A percentile compares a stretch with the other conserved stretches of the same genome.
These are phyloP conservation scores for Cladorrhinum sp. DNA, from an alignment of 2,329 filamentous ascomycete genomes.

Conservation along the genomic window DNA sequence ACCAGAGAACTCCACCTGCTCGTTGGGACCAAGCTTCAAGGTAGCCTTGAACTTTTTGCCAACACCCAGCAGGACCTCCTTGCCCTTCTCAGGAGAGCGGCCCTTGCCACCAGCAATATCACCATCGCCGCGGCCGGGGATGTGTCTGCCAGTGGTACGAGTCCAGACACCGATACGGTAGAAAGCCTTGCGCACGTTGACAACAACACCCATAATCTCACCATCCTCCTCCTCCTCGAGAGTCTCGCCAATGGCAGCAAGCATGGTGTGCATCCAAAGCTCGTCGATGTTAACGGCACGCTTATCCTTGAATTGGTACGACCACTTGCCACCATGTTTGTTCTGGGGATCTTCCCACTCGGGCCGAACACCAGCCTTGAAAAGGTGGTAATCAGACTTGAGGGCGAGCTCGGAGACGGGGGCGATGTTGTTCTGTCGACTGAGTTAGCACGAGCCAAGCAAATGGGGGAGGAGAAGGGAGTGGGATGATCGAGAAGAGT, in stretches of 20 bases:
- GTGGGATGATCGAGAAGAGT: not conserved
- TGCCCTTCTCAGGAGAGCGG: constrained; percentile 75
- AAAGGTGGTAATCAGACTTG: constrained; percentile 99
- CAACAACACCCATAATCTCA: constrained; percentile 98
- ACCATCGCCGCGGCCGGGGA: constrained; percentile 70
- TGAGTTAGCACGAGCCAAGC: constrained; percentile 10
- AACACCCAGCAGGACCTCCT: constrained; percentile 78
- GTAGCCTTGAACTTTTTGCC: constrained; percentile 91
- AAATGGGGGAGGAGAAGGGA: constrained; percentile 5
- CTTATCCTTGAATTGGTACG: constrained; percentile 97
- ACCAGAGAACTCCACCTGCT: constrained; percentile 89
- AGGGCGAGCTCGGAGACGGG: constrained; percentile 91
- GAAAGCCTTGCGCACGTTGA: constrained; percentile 98
- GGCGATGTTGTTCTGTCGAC: constrained; percentile 91
- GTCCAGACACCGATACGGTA: constrained; percentile 98
- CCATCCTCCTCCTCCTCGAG: constrained; percentile 92
- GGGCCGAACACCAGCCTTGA: constrained; percentile 94
- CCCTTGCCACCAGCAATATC: constrained; percentile 74
- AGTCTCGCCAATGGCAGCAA: constrained; percentile 94
- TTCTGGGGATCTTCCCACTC: constrained; percentile 99
- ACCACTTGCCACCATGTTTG: constrained; percentile 99
- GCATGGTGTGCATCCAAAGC: constrained; percentile 95
- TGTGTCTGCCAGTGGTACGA: constrained; percentile 82
- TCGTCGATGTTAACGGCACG: constrained; percentile 87
- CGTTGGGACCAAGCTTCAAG: constrained; percentile 71